phyloP scores from a whole-genome alignment of 202 grass and related monocot species.

The Hordeum pubiflorum region DNA sequence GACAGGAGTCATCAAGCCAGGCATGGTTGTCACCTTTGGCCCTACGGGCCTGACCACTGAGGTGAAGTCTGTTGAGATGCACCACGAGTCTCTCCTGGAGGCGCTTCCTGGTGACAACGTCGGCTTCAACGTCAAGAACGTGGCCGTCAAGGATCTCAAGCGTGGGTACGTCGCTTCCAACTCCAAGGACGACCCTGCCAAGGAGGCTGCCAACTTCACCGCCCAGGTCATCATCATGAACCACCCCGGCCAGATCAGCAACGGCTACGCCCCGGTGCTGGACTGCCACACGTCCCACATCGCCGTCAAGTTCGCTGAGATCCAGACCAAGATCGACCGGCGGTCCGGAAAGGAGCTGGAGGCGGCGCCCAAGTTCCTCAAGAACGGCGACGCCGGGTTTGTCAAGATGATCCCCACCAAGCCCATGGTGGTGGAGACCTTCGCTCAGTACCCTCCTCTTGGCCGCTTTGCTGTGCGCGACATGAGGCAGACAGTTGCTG shows the following conservation, averaged over 20 bases:
- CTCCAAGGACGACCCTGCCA: not conserved
- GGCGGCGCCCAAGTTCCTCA: not conserved
- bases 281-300: not conserved
- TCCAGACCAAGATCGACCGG: not conserved
- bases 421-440: conserved; percentile 4
- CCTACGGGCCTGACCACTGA: conserved; percentile 2
- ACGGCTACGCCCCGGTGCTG: not conserved
- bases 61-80: not conserved
- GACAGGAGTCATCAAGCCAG: not conserved
- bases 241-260: not conserved
- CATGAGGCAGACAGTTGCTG: not conserved
- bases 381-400: not conserved
- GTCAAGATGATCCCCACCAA: not conserved
- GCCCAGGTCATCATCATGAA: conserved; percentile 12
- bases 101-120: not conserved
- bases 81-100: not conserved
- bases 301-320: not conserved
- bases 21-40: not conserved
- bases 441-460: not conserved
- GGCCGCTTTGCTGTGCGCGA: not conserved
- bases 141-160: not conserved
- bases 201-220: not conserved
- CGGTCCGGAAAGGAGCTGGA: not conserved
- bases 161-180: not conserved
- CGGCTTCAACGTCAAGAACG: not conserved